A percentile compares a stretch with the other conserved stretches of the same genome.
phyloP scores from a whole-genome alignment of 2,329 filamentous ascomycete species.

The Trichoderma sp. region DNA sequence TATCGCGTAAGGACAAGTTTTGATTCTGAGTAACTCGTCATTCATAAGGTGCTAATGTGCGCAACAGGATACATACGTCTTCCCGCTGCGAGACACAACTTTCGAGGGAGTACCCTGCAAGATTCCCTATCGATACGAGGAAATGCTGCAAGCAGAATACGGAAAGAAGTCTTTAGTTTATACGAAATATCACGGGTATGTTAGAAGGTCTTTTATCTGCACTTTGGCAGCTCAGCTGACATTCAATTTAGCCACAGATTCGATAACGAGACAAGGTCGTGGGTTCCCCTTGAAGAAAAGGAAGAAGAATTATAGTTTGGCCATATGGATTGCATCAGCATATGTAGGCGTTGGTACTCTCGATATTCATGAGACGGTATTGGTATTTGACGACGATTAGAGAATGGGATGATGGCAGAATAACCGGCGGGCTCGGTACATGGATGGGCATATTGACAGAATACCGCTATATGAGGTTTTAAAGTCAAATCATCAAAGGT shows the following conservation, averaged over 20 bases:
- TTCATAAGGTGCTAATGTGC: neutral
- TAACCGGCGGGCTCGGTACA: neutral
- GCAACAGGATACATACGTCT: constrained; percentile 55
- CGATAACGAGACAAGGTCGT: constrained; percentile 37
- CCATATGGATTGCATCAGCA: neutral
- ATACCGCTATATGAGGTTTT: neutral
- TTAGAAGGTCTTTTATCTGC: neutral
- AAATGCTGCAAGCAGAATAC: constrained; percentile 59
- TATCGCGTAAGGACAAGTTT: constrained; percentile 38
- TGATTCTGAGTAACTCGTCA: neutral
- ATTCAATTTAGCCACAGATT: constrained; percentile 39
- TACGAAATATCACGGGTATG: constrained; percentile 53
- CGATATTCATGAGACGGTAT: neutral
- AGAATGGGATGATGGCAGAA: neutral
- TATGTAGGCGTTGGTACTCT: neutral
- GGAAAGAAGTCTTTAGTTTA: constrained; percentile 48
- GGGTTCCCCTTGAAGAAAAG: constrained; percentile 23
- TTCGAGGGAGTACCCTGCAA: constrained; percentile 66
- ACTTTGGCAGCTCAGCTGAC: neutral
- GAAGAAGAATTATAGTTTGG: constrained; percentile 1
- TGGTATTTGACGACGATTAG: neutral
- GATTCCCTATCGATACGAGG: constrained; percentile 62
- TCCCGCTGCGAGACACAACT: constrained; percentile 64
- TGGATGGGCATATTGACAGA: neutral
- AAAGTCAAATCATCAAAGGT: neutral